Evolutionary conservation across 2,329 filamentous ascomycete genomes (phyloP), one percentile per base, ranked within the genome.

Genomic region (Magnaporthales sp.): DNA sequence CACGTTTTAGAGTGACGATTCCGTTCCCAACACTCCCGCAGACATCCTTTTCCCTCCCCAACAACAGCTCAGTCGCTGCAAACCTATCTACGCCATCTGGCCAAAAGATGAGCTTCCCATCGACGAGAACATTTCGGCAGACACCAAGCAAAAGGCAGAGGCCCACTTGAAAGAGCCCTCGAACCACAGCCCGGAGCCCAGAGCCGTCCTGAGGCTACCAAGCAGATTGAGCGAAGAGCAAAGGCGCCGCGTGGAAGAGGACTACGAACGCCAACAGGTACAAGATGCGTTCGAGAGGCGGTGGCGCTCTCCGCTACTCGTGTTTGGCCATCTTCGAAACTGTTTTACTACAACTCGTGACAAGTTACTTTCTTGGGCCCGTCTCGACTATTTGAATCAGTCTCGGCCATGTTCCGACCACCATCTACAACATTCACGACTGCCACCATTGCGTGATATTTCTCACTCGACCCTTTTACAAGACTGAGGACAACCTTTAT

Each of bases 1-100:
- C 80, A 92, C 89, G 4, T 92, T 92, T 74, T 91, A 62, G 65
- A 32, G 27, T 24, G 60, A 63, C 65, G 65, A 46, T 58, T 62
- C 62, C 65, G 13, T 27, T 29, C 65, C 65, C 19, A 30, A 38
- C 31, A 15, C 65, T 5, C 58, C 58, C n/a, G 32, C 65, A 5
- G 32, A 63, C 6, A n/a, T 62, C 19, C 32, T 66, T 38, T 66
- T 66, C 58, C 65, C 65, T 22, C 22, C 19, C 2, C 19, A 60
- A 15, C 27, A 65, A 51, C 54, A 15, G 22, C 29, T 58, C 7
- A 19, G 24, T 19, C 54, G 32, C 27, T 22, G 27, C 5, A 31
- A 24, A 26, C 46, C 51, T 11, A 65, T 65, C 15, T 58, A 32
- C 27, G 51, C 46, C 62, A 63, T 51, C 3, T 51, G 38, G 38